These are phyloP conservation scores for Paraconiothyrium brasiliense DNA, from an alignment of 2,329 filamentous ascomycete species.

Conservation along the genomic window DNA sequence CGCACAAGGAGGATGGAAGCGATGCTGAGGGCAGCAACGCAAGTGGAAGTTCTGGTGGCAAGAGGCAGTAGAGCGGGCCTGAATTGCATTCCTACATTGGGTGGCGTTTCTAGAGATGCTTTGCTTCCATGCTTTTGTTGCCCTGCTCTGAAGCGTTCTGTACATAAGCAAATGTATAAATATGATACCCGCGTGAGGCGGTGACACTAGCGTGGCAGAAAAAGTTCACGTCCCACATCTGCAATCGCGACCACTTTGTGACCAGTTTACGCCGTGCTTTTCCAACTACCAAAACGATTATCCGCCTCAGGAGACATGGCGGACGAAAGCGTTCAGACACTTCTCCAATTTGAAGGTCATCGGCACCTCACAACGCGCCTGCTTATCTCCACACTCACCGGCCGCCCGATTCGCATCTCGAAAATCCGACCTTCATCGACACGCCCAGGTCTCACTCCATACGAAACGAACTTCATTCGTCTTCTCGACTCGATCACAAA, in stretches of 20 bases:
- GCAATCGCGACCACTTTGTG: conserved; percentile 6
- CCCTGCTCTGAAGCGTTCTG: neutral
- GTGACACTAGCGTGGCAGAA: conserved; percentile 20
- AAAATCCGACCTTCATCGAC: conserved; percentile 91
- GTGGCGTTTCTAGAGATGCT: conserved; percentile 24
- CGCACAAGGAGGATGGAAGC: conserved; percentile 28
- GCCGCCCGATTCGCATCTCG: conserved; percentile 87
- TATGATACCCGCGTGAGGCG: conserved; percentile 3
- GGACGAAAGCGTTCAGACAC: conserved; percentile 54
- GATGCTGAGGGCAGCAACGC: conserved; percentile 36
- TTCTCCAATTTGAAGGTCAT: conserved; percentile 82
- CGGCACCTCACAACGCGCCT: conserved; percentile 84
- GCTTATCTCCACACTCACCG: conserved; percentile 89
- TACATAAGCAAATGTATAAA: conserved; percentile 4
- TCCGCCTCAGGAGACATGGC: conserved; percentile 16
- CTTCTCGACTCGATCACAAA: conserved; percentile 96
- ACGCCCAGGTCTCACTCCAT: conserved; percentile 85
- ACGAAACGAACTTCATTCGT: conserved; percentile 95
- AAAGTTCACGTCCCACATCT: conserved; percentile 20
- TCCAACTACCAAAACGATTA: neutral
- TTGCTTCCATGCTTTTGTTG: neutral
- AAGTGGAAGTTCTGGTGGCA: conserved; percentile 37
- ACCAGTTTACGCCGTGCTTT: neutral
- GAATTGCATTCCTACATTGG: conserved; percentile 26
- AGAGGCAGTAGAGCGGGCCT: conserved; percentile 32